Base-by-base conservation (phyloP, 768 basidiomycete genomes). In the Phlegmacium glaucopus region DNA sequence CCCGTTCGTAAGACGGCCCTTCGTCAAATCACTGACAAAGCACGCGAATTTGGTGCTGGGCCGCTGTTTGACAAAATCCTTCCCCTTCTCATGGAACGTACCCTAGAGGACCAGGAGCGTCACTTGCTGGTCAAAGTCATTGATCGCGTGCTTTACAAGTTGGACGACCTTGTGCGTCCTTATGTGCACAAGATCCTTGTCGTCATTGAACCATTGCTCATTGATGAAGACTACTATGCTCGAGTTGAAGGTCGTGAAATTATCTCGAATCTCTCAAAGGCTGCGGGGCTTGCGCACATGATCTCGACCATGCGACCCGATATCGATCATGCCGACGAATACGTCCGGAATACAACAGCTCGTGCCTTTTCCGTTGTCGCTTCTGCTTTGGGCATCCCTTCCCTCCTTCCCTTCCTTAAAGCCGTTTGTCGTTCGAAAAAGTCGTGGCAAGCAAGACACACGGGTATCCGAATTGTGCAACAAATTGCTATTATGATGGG, bases 401-500 rank as follows among this genome's bases (percentile, higher is more conserved):
- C 96, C 7, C 80, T 98, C 18, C 86, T 99, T 3, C 96, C 96
- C 42, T 99, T 99, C 83, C 76, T 99, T 51, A 95, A 95, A 70
- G 95, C 96, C 29, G 94, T 99, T 48, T 98, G 96, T 71, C 86
- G 94, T 39, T 94, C 91, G 48, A 98, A 98, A 70, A 99, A 99
- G 71, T 98, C 94, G 8, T 99, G 96, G 96, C 96, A 99, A 68
- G 96, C 96, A 8, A 85, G 95, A 50, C 96, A 98, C 67, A 99
- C 96, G 4, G 96, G 96, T 69, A 98, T 99, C 60, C 93, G 96
- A 59, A 98, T 99, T 53, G 94, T 99, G 9, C 96, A 99, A 69
- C 96, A 98, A 67, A 98, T 99, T 42, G 95, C 96, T 15, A 95
- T 97, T 61, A 97, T 98, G 94, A 98, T 98, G 94, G 95, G 95